Evolutionary conservation across 108 stramenopile species (phyloP).

Genomic region (Craspedostauros australis): DNA sequence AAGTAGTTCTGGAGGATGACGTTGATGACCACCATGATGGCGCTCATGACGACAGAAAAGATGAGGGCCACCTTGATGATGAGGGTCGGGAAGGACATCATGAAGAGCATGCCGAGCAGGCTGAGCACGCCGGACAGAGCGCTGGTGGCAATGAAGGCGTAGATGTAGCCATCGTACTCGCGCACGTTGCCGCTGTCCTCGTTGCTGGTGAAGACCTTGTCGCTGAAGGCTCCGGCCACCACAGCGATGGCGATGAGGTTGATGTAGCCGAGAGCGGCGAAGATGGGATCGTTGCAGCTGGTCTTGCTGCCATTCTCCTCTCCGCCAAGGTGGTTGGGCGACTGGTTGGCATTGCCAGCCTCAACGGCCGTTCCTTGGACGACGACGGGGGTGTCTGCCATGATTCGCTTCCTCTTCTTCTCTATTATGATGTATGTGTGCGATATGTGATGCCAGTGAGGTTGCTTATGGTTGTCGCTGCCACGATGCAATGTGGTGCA

Average conservation of each 20-base stretch:
- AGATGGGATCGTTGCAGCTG: slow-evolving; percentile 78
- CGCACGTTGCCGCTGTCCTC: slow-evolving; percentile 4
- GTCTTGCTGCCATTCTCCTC: slow-evolving; percentile 26
- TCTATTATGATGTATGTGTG: too few species aligned
- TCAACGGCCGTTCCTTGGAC: slow-evolving; percentile 24
- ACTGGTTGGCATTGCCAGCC: background rate
- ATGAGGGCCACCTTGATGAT: slow-evolving; percentile 73
- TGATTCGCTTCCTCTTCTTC: too few species aligned
- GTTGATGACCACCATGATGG: slow-evolving; percentile 39
- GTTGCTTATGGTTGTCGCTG: too few species aligned
- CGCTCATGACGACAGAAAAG: slow-evolving; percentile 43
- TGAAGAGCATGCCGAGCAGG: slow-evolving; percentile 38
- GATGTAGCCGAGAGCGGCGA: slow-evolving; percentile 62
- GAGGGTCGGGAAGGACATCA: slow-evolving; percentile 61
- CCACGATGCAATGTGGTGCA: too few species aligned
- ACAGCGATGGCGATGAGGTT: slow-evolving; percentile 58
- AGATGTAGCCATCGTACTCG: slow-evolving; percentile 51
- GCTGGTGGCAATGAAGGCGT: slow-evolving; percentile 33
- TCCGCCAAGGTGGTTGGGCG: slow-evolving; percentile 1
- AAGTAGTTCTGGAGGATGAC: too few species aligned
- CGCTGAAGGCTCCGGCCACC: slow-evolving; percentile 45
- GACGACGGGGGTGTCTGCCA: slow-evolving; percentile 15
- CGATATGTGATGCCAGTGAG: too few species aligned
- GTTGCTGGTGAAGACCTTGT: slow-evolving; percentile 27
- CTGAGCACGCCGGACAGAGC: slow-evolving; percentile 39